A percentile compares a stretch with the other conserved stretches of the same genome.
Conservation (phyloP, 202 grass and related monocot species). For the Brachypodium distachyon region DNA sequence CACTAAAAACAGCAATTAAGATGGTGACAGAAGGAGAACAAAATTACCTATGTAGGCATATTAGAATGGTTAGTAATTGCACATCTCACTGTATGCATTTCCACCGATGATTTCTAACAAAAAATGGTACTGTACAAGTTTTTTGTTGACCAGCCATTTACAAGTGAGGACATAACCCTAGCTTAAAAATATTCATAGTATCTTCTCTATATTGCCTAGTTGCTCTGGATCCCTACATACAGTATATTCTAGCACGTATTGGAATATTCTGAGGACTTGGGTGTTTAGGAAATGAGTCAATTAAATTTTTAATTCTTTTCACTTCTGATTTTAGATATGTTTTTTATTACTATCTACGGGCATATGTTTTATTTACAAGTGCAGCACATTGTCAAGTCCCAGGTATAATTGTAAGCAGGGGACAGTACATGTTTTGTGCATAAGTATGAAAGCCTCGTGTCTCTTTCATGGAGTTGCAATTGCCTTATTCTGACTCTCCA, state of each 20-base stretch:
- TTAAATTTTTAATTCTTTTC: background rate
- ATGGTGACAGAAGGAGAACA: conserved; percentile 2
- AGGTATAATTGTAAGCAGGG: background rate
- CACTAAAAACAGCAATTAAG: background rate
- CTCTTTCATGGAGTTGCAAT: background rate
- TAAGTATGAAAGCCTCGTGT: conserved; percentile 7
- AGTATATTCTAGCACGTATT: background rate
- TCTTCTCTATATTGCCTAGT: background rate
- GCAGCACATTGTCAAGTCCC: background rate
- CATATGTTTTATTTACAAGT: background rate
- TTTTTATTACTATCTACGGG: background rate
- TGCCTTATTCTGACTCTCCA: conserved; percentile 1
- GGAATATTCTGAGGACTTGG: background rate
- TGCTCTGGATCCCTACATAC: background rate
- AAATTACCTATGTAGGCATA: background rate
- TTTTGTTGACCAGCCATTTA: background rate
- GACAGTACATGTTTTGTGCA: background rate
- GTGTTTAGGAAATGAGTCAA: background rate
- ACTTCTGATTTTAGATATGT: too few relatives aligned
- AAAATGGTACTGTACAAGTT: background rate
- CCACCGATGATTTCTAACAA: background rate
- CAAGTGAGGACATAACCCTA: background rate
- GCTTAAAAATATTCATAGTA: background rate
- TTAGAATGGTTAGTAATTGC: background rate
- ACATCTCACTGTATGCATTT: background rate